Evolutionary conservation across 139 green algal genomes (phyloP).

Genomic region (Pycnococcus provasolii): DNA sequence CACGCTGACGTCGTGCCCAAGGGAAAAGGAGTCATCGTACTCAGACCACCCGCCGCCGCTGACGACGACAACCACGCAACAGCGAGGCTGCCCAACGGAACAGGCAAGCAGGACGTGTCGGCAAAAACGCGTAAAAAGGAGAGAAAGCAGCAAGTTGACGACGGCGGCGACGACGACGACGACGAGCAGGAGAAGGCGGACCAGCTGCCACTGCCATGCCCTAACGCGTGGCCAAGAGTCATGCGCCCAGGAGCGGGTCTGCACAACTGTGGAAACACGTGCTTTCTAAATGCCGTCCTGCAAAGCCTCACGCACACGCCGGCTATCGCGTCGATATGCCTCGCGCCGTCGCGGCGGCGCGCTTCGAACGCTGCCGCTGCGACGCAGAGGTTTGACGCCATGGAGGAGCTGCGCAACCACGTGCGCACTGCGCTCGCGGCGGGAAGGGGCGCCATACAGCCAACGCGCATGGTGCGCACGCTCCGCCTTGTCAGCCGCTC

Average conservation of each 20-base stretch:
- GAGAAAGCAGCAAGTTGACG: background rate
- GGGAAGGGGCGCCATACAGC: slow-evolving; percentile 7
- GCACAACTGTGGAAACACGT: slow-evolving; percentile 93
- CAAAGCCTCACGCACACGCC: slow-evolving; percentile 85
- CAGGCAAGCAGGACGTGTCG: too few species aligned
- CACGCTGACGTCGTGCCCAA: too few species aligned
- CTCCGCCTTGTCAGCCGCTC: too few species aligned
- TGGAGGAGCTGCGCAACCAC: slow-evolving; percentile 6
- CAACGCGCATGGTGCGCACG: slow-evolving; percentile 39
- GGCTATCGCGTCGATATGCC: slow-evolving; percentile 64
- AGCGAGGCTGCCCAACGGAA: too few species aligned
- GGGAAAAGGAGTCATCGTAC: too few species aligned
- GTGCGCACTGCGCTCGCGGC: slow-evolving; percentile 1
- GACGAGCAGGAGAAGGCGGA: background rate
- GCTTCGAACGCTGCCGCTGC: background rate
- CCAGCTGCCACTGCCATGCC: background rate
- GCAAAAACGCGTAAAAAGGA: too few species aligned
- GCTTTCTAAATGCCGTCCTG: slow-evolving; percentile 94
- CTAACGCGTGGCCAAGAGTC: background rate
- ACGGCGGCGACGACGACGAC: background rate
- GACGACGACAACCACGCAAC: too few species aligned
- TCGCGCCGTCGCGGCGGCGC: slow-evolving; percentile 17
- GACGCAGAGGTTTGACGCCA: slow-evolving; percentile 2
- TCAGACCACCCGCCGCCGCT: too few species aligned
- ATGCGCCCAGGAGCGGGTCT: slow-evolving; percentile 51